phyloP scores from a whole-genome alignment of 305 asterid genomes.

The Rubia peregrina region DNA sequence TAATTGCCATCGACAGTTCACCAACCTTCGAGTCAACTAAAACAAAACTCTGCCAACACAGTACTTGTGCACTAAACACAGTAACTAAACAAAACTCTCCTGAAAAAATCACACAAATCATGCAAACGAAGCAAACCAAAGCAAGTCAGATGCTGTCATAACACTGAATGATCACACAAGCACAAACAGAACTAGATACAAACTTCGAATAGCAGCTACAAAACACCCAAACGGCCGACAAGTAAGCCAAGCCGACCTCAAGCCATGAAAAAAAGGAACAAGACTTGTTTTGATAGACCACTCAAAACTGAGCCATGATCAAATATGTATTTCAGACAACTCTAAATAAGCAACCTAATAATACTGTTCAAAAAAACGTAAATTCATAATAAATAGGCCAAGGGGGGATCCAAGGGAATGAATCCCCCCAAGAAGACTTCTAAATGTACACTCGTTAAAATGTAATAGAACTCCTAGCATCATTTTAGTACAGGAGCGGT shows the following conservation, averaged over 20 bases:
- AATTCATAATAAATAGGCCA: constrained; percentile 24
- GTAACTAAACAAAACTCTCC: too few relatives aligned
- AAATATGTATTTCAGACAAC: constrained; percentile 17
- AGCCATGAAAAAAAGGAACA: constrained; percentile 14
- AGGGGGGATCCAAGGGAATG: constrained; percentile 11
- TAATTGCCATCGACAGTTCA: too few relatives aligned
- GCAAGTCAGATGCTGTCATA: too few relatives aligned
- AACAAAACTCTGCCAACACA: too few relatives aligned
- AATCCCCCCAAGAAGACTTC: constrained; percentile 30
- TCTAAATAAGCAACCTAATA: constrained; percentile 13
- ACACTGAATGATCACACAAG: too few relatives aligned
- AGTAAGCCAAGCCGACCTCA: not conserved
- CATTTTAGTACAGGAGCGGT: constrained; percentile 19
- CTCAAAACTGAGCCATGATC: constrained; percentile 36
- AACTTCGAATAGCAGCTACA: not conserved
- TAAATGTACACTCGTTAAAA: constrained; percentile 47
- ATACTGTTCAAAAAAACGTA: constrained; percentile 7
- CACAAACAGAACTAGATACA: not conserved
- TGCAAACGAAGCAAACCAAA: too few relatives aligned
- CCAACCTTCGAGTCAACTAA: too few relatives aligned
- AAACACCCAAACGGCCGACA: not conserved
- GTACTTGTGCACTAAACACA: too few relatives aligned
- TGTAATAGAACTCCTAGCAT: constrained; percentile 18
- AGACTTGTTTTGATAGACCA: constrained; percentile 32
- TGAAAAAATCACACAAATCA: too few relatives aligned